A percentile compares a stretch with the other conserved stretches of the same genome.
These are phyloP conservation scores for Phytophthora boehmeriae DNA, from an alignment of 352 stramenopile species.

Conservation along the genomic window DNA sequence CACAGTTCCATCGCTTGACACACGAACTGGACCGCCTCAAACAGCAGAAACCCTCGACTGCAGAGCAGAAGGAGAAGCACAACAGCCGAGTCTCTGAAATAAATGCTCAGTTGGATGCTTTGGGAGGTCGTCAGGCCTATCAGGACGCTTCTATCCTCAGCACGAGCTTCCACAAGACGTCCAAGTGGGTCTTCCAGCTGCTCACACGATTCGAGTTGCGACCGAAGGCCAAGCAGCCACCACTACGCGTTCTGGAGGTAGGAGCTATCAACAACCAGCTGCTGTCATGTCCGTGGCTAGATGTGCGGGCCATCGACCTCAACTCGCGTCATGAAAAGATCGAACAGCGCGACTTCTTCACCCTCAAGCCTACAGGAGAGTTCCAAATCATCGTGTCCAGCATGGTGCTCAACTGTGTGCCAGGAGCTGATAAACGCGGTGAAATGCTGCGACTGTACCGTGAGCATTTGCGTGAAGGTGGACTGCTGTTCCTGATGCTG, in stretches of 20 bases:
- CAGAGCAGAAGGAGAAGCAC: constrained; percentile 30
- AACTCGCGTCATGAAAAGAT: constrained; percentile 91
- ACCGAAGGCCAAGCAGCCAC: constrained; percentile 67
- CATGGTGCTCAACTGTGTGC: constrained; percentile 98
- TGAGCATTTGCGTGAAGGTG: constrained; percentile 54
- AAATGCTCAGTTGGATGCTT: constrained; percentile 75
- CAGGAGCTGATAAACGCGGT: constrained; percentile 82
- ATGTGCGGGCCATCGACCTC: constrained; percentile 96
- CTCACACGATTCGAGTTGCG: constrained; percentile 81
- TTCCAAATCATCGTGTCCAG: constrained; percentile 95
- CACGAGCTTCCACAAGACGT: constrained; percentile 94
- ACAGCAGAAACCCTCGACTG: constrained; percentile 29
- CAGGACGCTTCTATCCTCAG: constrained; percentile 95
- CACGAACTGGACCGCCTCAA: constrained; percentile 72
- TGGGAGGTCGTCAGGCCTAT: constrained; percentile 93
- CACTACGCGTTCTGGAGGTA: constrained; percentile 79
- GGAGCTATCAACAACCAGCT: constrained; percentile 97
- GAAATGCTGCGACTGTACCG: constrained; percentile 76
- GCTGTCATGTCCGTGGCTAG: constrained; percentile 91
- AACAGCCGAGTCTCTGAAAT: constrained; percentile 53
- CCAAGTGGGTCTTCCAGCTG: constrained; percentile 94
- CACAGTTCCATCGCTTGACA: constrained; percentile 78
- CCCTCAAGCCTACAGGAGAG: constrained; percentile 57
- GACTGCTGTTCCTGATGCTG: constrained; percentile 78
- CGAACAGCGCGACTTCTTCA: constrained; percentile 93